A percentile compares a stretch with the other conserved stretches of the same genome.
These are phyloP conservation scores for Martensiomyces pterosporus DNA, from an alignment of 192 early-diverging fungal species.

Conservation along the genomic window DNA sequence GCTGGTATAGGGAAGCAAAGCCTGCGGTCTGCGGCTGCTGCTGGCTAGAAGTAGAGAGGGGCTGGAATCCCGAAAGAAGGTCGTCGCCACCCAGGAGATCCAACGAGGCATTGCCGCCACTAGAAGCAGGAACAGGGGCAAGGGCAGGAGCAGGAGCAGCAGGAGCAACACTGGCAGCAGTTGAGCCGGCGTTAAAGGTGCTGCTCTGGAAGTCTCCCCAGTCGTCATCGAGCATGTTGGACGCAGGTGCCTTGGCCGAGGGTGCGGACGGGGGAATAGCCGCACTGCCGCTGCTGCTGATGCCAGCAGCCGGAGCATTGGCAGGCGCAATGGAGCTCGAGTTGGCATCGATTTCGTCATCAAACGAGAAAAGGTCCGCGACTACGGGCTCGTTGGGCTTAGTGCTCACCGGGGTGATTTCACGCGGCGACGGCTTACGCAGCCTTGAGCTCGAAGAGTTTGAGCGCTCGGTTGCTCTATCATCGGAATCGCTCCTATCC, in stretches of 20 bases:
- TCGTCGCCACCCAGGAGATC: conserved; percentile 33
- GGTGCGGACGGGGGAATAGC: background rate
- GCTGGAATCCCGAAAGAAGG: conserved; percentile 19
- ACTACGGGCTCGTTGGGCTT: conserved; percentile 35
- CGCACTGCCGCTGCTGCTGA: conserved; percentile 25
- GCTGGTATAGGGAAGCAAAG: too few relatives aligned
- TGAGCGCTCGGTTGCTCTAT: too few relatives aligned
- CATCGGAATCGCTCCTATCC: conserved; percentile 26
- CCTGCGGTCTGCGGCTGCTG: conserved; percentile 5
- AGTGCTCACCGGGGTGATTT: conserved; percentile 14
- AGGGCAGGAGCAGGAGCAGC: conserved; percentile 4
- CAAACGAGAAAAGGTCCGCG: conserved; percentile 45
- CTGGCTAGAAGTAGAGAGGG: conserved; percentile 14
- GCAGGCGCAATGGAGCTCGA: conserved; percentile 10
- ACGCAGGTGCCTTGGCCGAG: conserved; percentile 5
- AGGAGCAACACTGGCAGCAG: conserved; percentile 13
- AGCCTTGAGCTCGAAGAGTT: conserved; percentile 35
- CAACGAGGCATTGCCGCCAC: conserved; percentile 4
- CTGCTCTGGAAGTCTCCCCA: conserved; percentile 72
- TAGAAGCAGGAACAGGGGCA: conserved; percentile 6
- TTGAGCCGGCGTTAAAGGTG: background rate
- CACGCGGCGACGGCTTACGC: conserved; percentile 20
- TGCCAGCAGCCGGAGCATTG: conserved; percentile 11
- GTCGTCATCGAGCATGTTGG: conserved; percentile 57
- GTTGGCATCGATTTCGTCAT: conserved; percentile 27